Conservation (phyloP, 495 filamentous ascomycete genomes). For the Stereocaulon alpinum region DNA sequence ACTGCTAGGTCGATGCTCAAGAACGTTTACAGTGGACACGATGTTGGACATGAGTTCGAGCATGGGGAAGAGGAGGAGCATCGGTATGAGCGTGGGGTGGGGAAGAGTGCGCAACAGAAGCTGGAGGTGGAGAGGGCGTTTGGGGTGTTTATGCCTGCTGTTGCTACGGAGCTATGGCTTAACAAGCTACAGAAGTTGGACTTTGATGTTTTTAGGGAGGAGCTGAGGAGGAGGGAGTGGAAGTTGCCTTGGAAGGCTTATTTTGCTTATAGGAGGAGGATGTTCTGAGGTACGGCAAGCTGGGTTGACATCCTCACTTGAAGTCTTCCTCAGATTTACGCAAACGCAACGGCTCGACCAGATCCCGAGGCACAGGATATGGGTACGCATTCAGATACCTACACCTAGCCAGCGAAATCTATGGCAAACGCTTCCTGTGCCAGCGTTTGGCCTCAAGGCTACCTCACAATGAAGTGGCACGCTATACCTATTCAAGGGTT, state of each 20-base stretch:
- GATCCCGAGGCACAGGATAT: too few relatives aligned
- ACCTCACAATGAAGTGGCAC: too few relatives aligned
- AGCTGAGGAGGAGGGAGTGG: conserved; percentile 65
- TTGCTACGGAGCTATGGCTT: conserved; percentile 71
- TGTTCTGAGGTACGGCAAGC: conserved; percentile 33
- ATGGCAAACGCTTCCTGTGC: too few relatives aligned
- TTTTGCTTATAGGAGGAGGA: conserved; percentile 51
- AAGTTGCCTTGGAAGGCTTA: conserved; percentile 80
- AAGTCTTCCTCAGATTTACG: too few relatives aligned
- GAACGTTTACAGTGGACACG: conserved; percentile 59
- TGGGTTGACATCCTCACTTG: too few relatives aligned
- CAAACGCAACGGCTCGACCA: too few relatives aligned
- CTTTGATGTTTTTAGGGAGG: conserved; percentile 69
- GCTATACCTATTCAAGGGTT: too few relatives aligned
- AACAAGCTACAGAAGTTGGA: conserved; percentile 63
- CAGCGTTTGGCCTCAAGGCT: too few relatives aligned
- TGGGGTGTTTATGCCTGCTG: conserved; percentile 65
- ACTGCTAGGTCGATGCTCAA: conserved; percentile 86
- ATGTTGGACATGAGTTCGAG: conserved; percentile 76
- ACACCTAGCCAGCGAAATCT: too few relatives aligned
- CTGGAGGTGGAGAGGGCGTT: conserved; percentile 58
- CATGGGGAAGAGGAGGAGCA: conserved; percentile 71
- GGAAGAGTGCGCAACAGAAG: conserved; percentile 30
- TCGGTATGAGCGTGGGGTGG: conserved; percentile 38
- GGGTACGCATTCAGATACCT: too few relatives aligned